Conservation (phyloP, 2,329 filamentous ascomycete genomes). For the Bimuria novae-zelandiae region DNA sequence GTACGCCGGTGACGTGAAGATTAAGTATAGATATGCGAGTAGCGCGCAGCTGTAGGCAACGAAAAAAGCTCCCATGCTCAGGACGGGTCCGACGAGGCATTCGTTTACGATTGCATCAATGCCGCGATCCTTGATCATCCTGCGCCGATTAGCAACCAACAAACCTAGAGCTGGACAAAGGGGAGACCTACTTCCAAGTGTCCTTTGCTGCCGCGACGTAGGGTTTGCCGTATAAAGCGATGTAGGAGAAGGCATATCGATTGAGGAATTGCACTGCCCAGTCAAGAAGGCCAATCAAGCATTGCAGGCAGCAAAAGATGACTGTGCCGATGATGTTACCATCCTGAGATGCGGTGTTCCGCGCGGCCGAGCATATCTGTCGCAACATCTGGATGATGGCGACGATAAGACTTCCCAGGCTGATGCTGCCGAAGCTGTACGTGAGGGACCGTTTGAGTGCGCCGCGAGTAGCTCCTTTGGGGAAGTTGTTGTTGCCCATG, state of each 20-base stretch:
- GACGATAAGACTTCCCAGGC: slow-evolving; percentile 81
- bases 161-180: neutral
- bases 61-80: slow-evolving; percentile 79
- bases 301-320: slow-evolving; percentile 75
- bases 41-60: slow-evolving; percentile 82
- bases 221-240: slow-evolving; percentile 87
- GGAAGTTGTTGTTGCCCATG: slow-evolving; percentile 67
- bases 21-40: slow-evolving; percentile 83
- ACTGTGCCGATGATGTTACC: slow-evolving; percentile 72
- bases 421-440: slow-evolving; percentile 91
- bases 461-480: slow-evolving; percentile 79
- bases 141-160: slow-evolving; percentile 26
- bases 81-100: slow-evolving; percentile 67
- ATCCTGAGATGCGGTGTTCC: slow-evolving; percentile 64
- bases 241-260: slow-evolving; percentile 89
- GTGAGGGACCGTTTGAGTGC: slow-evolving; percentile 81
- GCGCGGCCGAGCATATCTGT: slow-evolving; percentile 80
- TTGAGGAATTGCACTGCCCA: slow-evolving; percentile 91
- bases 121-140: slow-evolving; percentile 87
- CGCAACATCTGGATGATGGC: slow-evolving; percentile 85
- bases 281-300: slow-evolving; percentile 75
- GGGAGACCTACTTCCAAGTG: slow-evolving; percentile 70
- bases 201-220: slow-evolving; percentile 88
- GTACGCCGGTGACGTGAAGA: slow-evolving; percentile 80
- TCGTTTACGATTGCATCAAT: slow-evolving; percentile 90